Conservation (phyloP, 768 basidiomycete genomes). For the Tulasnella calospora region DNA sequence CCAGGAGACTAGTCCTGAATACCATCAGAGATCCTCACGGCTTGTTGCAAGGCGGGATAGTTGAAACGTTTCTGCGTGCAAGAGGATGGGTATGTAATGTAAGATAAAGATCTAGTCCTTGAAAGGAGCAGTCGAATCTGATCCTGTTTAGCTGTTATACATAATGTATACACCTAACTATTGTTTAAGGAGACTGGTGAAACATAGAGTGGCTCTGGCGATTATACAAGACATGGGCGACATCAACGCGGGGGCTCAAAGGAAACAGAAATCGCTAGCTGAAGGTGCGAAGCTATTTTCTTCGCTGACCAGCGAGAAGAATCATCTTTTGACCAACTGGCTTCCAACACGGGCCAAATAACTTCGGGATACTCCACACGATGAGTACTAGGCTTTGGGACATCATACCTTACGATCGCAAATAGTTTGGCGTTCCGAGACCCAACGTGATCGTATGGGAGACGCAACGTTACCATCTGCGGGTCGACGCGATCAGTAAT, state of each 20-base stretch:
- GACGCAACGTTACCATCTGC: neutral
- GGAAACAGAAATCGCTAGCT: neutral
- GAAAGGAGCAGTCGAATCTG: too few species aligned
- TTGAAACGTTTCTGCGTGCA: too few species aligned
- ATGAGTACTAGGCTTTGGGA: neutral
- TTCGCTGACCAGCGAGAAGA: neutral
- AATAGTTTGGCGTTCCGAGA: neutral
- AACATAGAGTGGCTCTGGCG: neutral
- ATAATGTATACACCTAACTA: too few species aligned
- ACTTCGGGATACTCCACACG: neutral
- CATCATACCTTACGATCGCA: neutral
- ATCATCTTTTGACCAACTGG: neutral
- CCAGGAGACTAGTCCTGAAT: too few species aligned
- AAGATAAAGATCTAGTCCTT: too few species aligned
- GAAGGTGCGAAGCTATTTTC: neutral
- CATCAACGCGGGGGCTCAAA: neutral
- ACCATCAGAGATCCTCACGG: too few species aligned
- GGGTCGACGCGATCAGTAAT: neutral
- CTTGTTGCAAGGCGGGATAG: too few species aligned
- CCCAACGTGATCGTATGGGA: neutral
- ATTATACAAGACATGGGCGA: neutral
- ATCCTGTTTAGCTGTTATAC: too few species aligned
- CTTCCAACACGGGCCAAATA: neutral
- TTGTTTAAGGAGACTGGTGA: neutral
- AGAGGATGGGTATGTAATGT: too few species aligned